Base-by-base conservation (phyloP, 352 stramenopile species). In the Globisporangium solare region DNA sequence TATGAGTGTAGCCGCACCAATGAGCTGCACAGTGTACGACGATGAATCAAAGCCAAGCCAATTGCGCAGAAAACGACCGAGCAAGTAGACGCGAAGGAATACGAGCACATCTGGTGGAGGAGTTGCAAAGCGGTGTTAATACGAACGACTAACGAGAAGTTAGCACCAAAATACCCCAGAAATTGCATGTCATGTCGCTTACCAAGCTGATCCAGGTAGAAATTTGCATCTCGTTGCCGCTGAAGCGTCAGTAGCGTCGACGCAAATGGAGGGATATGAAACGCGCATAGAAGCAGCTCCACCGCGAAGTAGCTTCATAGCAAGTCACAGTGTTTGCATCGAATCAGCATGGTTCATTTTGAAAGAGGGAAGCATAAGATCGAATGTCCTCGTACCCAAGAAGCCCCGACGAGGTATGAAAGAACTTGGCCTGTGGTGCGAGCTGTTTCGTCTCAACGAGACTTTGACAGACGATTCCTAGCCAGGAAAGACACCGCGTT, bases 131-230 rank as follows among this genome's bases (percentile, higher is more conserved):
- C 27, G 10, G 27, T 6, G 7, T 35, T 35, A 35, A 6, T 10
- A 35, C 27, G 27, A 35, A 35, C 5, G 4, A 35, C 10, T 6
- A 35, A 0, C 10, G 27, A 35, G 27, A 35, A 35, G 3, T 35
- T 6, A 35, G 5, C 27, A 7, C 4, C 27, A 35, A 35, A 35
- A 35, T 35, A 8, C 27, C 4, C 5, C 27, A 51, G 8, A 24
- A 41, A 4, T 12, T 12, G 11, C 1, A 27, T 12, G 31, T 3
- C 17, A 31, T n/a, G 6, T 14, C 48, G 58, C 1, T 32, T 57
- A 86, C 76, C 76, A 11, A 87, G 53, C 61, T 87, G 74, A 54
- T 87, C 74, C 11, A 83, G 58, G 42, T 67, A 70, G 24, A 80
- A 50, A 0, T 71, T 61, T 17, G 66, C 51, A 37, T 62, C 56